Percentiles rank a stretch among this genome's conserved stretches.
phyloP scores from a whole-genome alignment of 1,284 basidiomycete species.

The Phenoliferia sp. region DNA sequence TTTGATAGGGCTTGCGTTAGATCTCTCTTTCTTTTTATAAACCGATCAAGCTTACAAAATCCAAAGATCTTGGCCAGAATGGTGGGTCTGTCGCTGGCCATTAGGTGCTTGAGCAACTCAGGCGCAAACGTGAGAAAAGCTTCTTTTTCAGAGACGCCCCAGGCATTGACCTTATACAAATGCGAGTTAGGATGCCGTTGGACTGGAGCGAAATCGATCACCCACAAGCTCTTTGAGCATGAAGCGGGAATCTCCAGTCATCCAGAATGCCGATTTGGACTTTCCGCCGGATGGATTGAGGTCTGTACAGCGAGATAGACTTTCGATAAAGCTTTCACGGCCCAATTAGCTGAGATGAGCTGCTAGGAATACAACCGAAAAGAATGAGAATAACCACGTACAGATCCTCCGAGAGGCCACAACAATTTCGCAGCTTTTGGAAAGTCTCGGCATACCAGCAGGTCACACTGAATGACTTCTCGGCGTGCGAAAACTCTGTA shows the following conservation, averaged over 20 bases:
- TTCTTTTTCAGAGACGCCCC: slow-evolving; percentile 4
- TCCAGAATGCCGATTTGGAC: slow-evolving; percentile 13
- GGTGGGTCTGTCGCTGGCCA: slow-evolving; percentile 66
- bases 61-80: slow-evolving; percentile 95
- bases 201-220: background rate
- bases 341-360: too few relatives aligned
- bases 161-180: background rate
- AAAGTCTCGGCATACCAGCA: slow-evolving; percentile 16
- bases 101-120: slow-evolving; percentile 21
- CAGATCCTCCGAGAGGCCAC: slow-evolving; percentile 22
- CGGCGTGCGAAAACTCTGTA: slow-evolving; percentile 15
- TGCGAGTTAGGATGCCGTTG: background rate
- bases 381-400: background rate
- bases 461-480: slow-evolving; percentile 12
- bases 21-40: background rate
- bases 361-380: too few relatives aligned
- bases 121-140: slow-evolving; percentile 19
- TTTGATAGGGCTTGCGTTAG: background rate
- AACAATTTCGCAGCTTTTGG: slow-evolving; percentile 9
- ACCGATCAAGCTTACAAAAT: slow-evolving; percentile 51
- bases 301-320: slow-evolving; percentile 19
- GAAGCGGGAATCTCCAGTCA: slow-evolving; percentile 21
- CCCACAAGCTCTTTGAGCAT: slow-evolving; percentile 26
- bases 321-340: slow-evolving; percentile 19
- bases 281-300: slow-evolving; percentile 23